Percentiles rank a stretch among this genome's conserved stretches.
Conservation (phyloP, 768 basidiomycete genomes). For the Dentipellis fragilis region DNA sequence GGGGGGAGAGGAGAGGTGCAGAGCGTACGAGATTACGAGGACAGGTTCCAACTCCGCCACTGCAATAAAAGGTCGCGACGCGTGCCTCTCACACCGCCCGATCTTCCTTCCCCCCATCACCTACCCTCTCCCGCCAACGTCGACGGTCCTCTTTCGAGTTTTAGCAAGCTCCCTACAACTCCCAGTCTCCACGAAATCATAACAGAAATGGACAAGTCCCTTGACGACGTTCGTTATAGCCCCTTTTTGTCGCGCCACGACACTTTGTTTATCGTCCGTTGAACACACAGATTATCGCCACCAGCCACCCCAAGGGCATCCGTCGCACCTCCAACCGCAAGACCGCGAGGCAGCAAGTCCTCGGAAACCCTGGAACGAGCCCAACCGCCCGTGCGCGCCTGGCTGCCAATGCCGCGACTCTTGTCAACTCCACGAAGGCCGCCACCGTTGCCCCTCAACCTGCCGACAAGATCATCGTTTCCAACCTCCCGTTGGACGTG, state of each 20-base stretch:
- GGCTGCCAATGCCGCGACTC: constrained; percentile 28
- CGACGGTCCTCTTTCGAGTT: not conserved
- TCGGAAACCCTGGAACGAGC: constrained; percentile 41
- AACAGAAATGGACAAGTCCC: constrained; percentile 65
- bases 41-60: constrained; percentile 14
- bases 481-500: constrained; percentile 87
- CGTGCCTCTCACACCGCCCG: not conserved
- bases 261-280: constrained; percentile 15
- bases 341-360: constrained; percentile 45
- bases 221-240: constrained; percentile 57
- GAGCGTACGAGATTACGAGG: not conserved
- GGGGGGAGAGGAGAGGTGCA: not conserved
- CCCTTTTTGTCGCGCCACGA: constrained; percentile 15
- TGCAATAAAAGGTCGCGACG: not conserved
- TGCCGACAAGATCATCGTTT: constrained; percentile 91
- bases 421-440: constrained; percentile 23
- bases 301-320: constrained; percentile 33
- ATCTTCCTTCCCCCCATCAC: not conserved
- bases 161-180: not conserved
- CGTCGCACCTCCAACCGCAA: constrained; percentile 35
- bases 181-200: not conserved
- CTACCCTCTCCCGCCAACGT: not conserved
- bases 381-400: constrained; percentile 45
- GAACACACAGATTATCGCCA: constrained; percentile 49
- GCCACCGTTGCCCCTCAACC: constrained; percentile 28